A percentile compares a stretch with the other conserved stretches of the same genome.
Conservation (phyloP, 176 grass and related monocot genomes). For the Oryza officinalis region DNA sequence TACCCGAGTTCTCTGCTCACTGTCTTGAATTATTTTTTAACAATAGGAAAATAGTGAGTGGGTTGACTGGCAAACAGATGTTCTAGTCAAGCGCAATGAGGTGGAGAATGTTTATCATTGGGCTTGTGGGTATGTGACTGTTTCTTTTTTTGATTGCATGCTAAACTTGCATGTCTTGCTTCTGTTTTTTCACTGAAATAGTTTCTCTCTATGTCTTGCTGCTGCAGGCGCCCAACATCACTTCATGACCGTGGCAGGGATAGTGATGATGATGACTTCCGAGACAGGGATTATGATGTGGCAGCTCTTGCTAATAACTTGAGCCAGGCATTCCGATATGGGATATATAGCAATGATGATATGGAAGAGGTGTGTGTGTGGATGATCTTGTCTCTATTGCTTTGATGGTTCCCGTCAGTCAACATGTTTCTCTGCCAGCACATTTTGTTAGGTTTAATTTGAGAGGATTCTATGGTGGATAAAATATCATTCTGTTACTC, state of each 20-base stretch:
- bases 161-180: slow-evolving; percentile 7
- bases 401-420: background rate
- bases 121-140: slow-evolving; percentile 79
- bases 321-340: slow-evolving; percentile 94
- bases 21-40: slow-evolving; percentile 36
- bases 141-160: slow-evolving; percentile 35
- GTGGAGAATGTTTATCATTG: slow-evolving; percentile 97
- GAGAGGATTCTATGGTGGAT: slow-evolving; percentile 40
- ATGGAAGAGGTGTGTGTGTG: slow-evolving; percentile 66
- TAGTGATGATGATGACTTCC: slow-evolving; percentile 95
- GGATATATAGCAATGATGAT: slow-evolving; percentile 88
- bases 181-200: slow-evolving; percentile 20
- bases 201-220: slow-evolving; percentile 22
- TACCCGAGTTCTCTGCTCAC: slow-evolving; percentile 15
- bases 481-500: background rate
- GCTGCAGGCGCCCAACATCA: slow-evolving; percentile 77
- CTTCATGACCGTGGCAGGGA: slow-evolving; percentile 88
- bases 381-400: slow-evolving; percentile 7
- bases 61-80: slow-evolving; percentile 77
- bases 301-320: slow-evolving; percentile 92
- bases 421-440: background rate
- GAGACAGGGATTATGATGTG: slow-evolving; percentile 97
- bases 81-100: slow-evolving; percentile 73
- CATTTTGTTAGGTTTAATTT: slow-evolving; percentile 1
- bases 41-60: slow-evolving; percentile 74